Percentiles rank a stretch among this genome's conserved stretches.
These are phyloP conservation scores for Magnolia sinica DNA, from an alignment of 164 flowering plant genomes.

Conservation along the genomic window DNA sequence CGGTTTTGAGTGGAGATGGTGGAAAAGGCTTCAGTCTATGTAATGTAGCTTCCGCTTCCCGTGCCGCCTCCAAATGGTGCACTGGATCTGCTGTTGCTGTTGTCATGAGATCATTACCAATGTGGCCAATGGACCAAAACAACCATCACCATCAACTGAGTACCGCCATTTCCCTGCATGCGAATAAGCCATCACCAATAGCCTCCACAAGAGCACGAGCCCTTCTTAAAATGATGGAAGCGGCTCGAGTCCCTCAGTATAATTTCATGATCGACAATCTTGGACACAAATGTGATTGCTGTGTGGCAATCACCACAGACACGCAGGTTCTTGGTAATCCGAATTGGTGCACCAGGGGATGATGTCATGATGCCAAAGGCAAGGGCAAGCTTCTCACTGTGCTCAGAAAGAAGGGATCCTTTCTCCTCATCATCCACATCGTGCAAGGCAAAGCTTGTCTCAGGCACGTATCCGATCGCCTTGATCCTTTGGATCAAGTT, in stretches of 20 bases:
- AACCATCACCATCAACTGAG: not conserved
- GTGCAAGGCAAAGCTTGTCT: constrained; percentile 70
- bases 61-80: too few relatives aligned
- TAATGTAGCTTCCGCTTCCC: too few relatives aligned
- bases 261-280: constrained; percentile 60
- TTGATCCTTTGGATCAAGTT: constrained; percentile 49
- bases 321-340: constrained; percentile 76
- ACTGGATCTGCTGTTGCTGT: too few relatives aligned
- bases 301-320: constrained; percentile 81
- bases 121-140: too few relatives aligned
- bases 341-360: constrained; percentile 54
- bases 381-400: constrained; percentile 88
- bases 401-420: constrained; percentile 56
- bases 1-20: too few relatives aligned
- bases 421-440: constrained; percentile 93
- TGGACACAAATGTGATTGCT: constrained; percentile 61
- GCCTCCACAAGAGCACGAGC: constrained; percentile 72
- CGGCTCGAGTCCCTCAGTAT: constrained; percentile 76
- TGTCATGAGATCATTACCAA: too few relatives aligned
- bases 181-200: constrained; percentile 47
- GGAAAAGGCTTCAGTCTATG: too few relatives aligned
- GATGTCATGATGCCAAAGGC: constrained; percentile 66
- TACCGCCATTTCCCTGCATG: not conserved
- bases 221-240: constrained; percentile 78
- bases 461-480: constrained; percentile 65